phyloP scores from a whole-genome alignment of 768 basidiomycete genomes.

The Dioszegia hungarica region DNA sequence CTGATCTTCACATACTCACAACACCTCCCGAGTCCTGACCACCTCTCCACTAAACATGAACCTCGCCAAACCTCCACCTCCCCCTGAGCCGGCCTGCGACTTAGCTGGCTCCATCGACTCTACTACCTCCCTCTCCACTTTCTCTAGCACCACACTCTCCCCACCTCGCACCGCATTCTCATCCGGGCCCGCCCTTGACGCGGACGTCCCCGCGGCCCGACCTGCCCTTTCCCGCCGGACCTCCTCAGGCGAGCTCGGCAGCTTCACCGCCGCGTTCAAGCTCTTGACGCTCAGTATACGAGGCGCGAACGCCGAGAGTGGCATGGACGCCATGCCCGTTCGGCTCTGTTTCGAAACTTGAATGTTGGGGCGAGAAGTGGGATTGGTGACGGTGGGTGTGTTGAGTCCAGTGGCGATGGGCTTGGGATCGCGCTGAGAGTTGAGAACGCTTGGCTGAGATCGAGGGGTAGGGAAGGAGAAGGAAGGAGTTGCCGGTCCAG shows the following conservation, averaged over 20 bases:
- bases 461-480: not conserved
- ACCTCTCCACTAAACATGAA: slow-evolving; percentile 10
- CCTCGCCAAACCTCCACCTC: not conserved
- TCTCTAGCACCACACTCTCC: not conserved
- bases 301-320: slow-evolving; percentile 2
- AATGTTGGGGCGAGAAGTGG: too few relatives aligned
- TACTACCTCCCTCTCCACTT: not conserved
- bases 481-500: not conserved
- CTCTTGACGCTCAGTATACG: not conserved
- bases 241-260: not conserved
- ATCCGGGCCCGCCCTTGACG: too few relatives aligned
- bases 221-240: not conserved
- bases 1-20: not conserved
- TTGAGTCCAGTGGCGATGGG: too few relatives aligned
- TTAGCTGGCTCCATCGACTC: not conserved
- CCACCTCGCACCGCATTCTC: not conserved
- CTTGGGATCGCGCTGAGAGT: not conserved
- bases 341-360: not conserved
- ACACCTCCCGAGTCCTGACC: slow-evolving; percentile 1
- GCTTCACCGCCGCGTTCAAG: not conserved
- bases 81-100: too few relatives aligned
- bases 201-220: not conserved
- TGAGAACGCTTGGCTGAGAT: not conserved
- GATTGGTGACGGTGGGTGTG: not conserved
- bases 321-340: not conserved